Base-by-base conservation (phyloP, 2,329 filamentous ascomycete genomes). In the Xylaria sp. region DNA sequence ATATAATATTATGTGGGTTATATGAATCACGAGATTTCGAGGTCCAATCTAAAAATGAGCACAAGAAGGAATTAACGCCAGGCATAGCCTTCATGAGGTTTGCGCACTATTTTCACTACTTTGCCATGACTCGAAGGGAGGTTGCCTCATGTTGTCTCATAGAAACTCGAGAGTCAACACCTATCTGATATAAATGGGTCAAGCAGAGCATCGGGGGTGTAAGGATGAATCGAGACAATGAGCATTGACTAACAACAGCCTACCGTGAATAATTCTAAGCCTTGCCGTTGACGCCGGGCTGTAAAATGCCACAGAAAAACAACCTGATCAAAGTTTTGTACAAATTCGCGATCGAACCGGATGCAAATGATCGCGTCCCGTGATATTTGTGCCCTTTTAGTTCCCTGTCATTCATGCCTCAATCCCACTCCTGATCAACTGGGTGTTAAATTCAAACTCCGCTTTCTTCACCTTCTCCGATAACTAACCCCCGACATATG, bases 401-500 rank as follows among this genome's bases (percentile, higher is more conserved):
- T 52, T 59, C 61, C 66, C 54, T 57, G 52, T 28, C 58, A 28
- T 61, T 58, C 48, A 60, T 66, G 56, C 46, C 63, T 60, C 57
- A 43, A 60, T 28, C 55, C 52, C 43, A 15, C 23, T 54, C 48
- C 52, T 46, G 18, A 66, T 64, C 54, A 48, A 46, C 23, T 49
- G 62, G 66, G 60, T 64, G 66, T 66, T 64, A 66, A 66, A 56
- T 64, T 64, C 62, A 62, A 56, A 57, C 57, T 57, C 62, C 59
- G 31, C 43, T 57, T 23, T 56, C 54, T 20, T 6, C 36, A 18
- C 1, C 36, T 43, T 60, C 36, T n/a, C 5, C 52, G 33, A 62
- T 57, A 59, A 62, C 55, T 48, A 55, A 61, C 58, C 31, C 49
- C 55, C 28, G 39, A 55, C 56, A 56, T 33, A 63, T 55, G 39